These are phyloP conservation scores for Mallotus japonicus DNA, from an alignment of 441 rosid species.

Conservation along the genomic window DNA sequence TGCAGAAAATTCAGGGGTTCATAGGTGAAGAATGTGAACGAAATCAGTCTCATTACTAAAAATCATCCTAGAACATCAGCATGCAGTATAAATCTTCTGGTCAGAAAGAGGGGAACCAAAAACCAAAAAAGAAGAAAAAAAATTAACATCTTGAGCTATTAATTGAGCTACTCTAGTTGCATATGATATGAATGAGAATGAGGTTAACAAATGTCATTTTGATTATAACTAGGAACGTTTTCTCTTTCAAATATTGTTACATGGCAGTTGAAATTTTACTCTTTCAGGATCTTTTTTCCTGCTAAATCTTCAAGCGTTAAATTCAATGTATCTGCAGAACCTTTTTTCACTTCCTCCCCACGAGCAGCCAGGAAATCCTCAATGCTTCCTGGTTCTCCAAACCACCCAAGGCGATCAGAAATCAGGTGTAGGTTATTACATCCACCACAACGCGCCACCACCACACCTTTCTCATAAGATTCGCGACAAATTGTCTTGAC, in stretches of 20 bases:
- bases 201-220: background rate
- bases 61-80: no score
- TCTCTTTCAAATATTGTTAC: conserved; percentile 25
- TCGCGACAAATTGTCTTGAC: conserved; percentile 65
- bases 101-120: no score
- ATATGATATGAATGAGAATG: background rate
- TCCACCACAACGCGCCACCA: conserved; percentile 73
- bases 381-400: conserved; percentile 75
- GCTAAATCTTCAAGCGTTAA: conserved; percentile 75
- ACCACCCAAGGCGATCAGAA: conserved; percentile 83
- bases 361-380: conserved; percentile 77
- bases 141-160: no score
- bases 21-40: no score
- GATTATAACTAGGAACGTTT: background rate
- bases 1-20: no score
- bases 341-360: conserved; percentile 78
- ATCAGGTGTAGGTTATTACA: conserved; percentile 84
- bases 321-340: conserved; percentile 63
- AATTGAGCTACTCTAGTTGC: no score
- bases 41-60: no score
- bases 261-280: conserved; percentile 16
- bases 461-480: conserved; percentile 83
- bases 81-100: no score
- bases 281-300: conserved; percentile 45
- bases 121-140: no score